Percentiles rank a stretch among this genome's conserved stretches.
Evolutionary conservation across 805 yeast genomes (phyloP).

Genomic region (Sugiyamaella smithiae): DNA sequence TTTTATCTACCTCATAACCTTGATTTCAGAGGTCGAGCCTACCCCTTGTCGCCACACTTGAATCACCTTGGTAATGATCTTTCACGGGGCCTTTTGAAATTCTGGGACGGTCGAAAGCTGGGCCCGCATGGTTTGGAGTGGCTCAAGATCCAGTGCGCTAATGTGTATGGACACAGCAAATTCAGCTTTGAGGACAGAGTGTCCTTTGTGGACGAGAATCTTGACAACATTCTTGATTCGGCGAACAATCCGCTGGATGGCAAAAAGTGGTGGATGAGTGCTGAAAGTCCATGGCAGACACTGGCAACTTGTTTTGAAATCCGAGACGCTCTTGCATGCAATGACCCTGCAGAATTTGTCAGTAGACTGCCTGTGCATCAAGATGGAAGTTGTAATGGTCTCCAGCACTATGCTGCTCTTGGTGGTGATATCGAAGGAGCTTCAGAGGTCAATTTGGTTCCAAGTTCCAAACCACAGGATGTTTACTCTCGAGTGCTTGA

Average conservation of each 20-base stretch:
- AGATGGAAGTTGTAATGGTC: constrained; percentile 67
- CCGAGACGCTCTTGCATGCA: constrained; percentile 45
- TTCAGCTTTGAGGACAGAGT: constrained; percentile 51
- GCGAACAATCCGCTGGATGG: constrained; percentile 49
- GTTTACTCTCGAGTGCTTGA: constrained; percentile 56
- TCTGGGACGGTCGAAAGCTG: constrained; percentile 57
- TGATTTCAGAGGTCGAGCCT: constrained; percentile 64
- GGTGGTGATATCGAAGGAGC: constrained; percentile 70
- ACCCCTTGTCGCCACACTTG: constrained; percentile 61
- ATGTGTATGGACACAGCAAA: constrained; percentile 57
- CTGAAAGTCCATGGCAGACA: constrained; percentile 64
- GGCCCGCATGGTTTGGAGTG: constrained; percentile 54
- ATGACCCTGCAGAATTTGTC: constrained; percentile 48
- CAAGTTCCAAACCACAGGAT: constrained; percentile 58
- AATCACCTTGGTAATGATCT: constrained; percentile 62
- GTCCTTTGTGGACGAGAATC: constrained; percentile 46
- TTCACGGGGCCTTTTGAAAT: constrained; percentile 54
- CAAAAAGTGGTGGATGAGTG: constrained; percentile 55
- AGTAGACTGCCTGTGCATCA: constrained; percentile 60
- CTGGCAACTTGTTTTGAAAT: constrained; percentile 56
- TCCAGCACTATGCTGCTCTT: constrained; percentile 69
- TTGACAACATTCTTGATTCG: constrained; percentile 43
- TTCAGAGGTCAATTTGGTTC: constrained; percentile 54
- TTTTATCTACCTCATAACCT: constrained; percentile 62
- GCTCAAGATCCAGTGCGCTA: constrained; percentile 63